phyloP scores from a whole-genome alignment of 2,329 filamentous ascomycete species.

The Setomelanomma holmii region DNA sequence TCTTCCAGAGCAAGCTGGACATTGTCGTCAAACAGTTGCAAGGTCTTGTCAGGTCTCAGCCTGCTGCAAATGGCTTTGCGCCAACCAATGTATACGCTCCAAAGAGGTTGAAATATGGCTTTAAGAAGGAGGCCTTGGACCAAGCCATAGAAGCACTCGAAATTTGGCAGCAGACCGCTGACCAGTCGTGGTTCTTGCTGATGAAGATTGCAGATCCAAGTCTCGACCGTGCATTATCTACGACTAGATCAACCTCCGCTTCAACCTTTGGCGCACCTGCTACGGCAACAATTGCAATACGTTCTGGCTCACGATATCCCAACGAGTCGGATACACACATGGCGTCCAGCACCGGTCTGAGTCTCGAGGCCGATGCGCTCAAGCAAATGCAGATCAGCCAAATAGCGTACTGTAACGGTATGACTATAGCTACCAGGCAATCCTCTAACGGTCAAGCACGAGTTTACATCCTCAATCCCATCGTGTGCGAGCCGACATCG shows the following conservation, averaged over 20 bases:
- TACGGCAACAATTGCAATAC: not conserved
- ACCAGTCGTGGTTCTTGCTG: constrained; percentile 22
- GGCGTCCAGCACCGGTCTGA: not conserved
- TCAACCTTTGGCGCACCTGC: not conserved
- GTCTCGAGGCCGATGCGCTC: not conserved
- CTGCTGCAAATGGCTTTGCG: not conserved
- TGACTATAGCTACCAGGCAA: not conserved
- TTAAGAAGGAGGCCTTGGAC: not conserved
- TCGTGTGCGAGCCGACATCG: not conserved
- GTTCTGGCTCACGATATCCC: not conserved
- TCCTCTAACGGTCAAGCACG: not conserved
- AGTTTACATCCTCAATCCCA: not conserved
- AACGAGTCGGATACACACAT: not conserved
- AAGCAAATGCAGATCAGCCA: not conserved
- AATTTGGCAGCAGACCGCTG: constrained; percentile 17
- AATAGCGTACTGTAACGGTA: not conserved
- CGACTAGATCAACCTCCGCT: not conserved
- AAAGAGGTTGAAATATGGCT: not conserved
- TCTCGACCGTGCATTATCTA: not conserved
- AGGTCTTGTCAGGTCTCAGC: not conserved
- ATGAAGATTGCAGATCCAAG: constrained; percentile 12
- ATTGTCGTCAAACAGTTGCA: not conserved
- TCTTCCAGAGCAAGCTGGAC: not conserved
- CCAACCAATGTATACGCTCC: not conserved
- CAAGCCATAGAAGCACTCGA: constrained; percentile 3